A percentile compares a stretch with the other conserved stretches of the same genome.
Evolutionary conservation across 257 asterid genomes (phyloP).

Genomic region (Nicotiana attenuata): DNA sequence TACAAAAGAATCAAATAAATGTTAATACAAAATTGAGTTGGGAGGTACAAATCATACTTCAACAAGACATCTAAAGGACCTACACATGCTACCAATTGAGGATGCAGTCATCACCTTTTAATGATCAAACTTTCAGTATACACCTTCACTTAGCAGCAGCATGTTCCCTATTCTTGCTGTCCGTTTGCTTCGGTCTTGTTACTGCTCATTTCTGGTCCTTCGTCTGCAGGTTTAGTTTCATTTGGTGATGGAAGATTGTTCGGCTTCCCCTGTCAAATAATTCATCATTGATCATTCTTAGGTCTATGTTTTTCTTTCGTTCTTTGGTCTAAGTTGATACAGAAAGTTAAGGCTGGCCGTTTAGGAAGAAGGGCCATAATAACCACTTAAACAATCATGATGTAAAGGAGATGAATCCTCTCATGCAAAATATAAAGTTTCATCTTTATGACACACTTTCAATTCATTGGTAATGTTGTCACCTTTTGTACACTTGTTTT

Average conservation of each 20-base stretch:
- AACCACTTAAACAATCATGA: background rate
- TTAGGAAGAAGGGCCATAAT: background rate
- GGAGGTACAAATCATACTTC: constrained; percentile 1
- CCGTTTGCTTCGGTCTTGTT: constrained; percentile 18
- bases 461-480: background rate
- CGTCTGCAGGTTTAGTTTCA: constrained; percentile 28
- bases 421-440: background rate
- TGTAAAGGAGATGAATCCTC: background rate
- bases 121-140: background rate
- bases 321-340: background rate
- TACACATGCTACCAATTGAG: background rate
- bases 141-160: background rate
- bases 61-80: background rate
- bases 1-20: constrained; percentile 4
- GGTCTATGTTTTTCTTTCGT: background rate
- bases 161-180: constrained; percentile 10
- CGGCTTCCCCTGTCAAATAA: constrained; percentile 42
- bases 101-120: background rate
- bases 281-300: background rate
- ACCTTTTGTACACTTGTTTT: background rate
- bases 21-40: background rate
- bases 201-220: constrained; percentile 26
- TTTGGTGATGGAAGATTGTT: constrained; percentile 18
- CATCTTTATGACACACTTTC: background rate
- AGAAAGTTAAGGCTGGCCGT: background rate